A percentile compares a stretch with the other conserved stretches of the same genome.
These are phyloP conservation scores for Rhizophagus sp. DNA, from an alignment of 192 early-diverging fungal genomes.

Conservation along the genomic window DNA sequence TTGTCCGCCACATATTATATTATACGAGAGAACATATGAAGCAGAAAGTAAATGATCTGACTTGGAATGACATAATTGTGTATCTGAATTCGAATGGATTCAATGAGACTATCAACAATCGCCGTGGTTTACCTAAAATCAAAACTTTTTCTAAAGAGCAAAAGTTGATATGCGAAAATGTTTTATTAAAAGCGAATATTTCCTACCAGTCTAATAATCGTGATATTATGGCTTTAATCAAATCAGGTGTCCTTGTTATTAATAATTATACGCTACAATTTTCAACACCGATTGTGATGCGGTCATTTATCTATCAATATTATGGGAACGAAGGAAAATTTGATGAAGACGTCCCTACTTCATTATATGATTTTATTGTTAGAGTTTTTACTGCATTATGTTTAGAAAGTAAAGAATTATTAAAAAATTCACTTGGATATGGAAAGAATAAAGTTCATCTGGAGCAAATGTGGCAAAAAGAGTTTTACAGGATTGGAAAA, in stretches of 20 bases:
- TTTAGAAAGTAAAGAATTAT: conserved; percentile 13
- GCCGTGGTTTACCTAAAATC: no score
- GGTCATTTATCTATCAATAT: neutral
- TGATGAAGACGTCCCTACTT: neutral
- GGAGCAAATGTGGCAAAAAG: neutral
- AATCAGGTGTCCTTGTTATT: neutral
- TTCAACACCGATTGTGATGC: neutral
- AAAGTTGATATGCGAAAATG: neutral
- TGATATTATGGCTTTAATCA: neutral
- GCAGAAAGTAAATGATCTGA: no score
- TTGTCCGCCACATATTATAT: no score
- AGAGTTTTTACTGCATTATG: neutral
- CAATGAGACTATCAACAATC: no score
- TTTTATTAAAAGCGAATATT: neutral
- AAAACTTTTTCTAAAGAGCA: no score
- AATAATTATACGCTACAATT: neutral
- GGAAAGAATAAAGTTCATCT: no score
- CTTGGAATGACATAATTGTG: no score
- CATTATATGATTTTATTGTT: conserved; percentile 3
- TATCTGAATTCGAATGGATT: no score
- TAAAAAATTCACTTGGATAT: no score
- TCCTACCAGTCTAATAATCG: neutral
- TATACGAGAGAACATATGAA: no score
- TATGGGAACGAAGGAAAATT: neutral
- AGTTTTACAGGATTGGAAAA: no score